Evolutionary conservation across 2,329 filamentous ascomycete genomes (phyloP).

Genomic region (Plenodomus lindquistii): DNA sequence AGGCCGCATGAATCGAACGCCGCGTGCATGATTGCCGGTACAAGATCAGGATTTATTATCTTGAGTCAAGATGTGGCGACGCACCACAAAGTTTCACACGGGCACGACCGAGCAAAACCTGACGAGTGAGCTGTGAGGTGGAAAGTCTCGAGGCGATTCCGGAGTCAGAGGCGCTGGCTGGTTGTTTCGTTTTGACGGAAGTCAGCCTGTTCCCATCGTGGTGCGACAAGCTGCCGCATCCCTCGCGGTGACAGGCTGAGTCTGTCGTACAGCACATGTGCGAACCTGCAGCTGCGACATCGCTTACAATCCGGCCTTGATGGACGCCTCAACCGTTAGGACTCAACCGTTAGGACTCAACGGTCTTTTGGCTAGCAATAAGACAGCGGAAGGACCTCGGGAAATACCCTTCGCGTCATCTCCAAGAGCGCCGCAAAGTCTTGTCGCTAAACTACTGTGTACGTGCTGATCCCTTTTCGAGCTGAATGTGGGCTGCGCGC

Average conservation of each 20-base stretch:
- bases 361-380: no score
- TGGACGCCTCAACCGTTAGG: no score
- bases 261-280: constrained; percentile 10
- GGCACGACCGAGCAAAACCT: no score
- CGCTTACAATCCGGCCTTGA: constrained; percentile 1
- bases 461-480: constrained; percentile 6
- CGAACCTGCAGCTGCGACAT: constrained; percentile 3
- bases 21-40: no score
- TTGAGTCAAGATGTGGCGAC: no score
- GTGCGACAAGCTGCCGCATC: constrained; percentile 22
- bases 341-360: background rate
- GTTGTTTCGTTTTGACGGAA: constrained; percentile 25
- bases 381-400: constrained; percentile 6
- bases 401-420: constrained; percentile 6
- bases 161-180: constrained; percentile 12
- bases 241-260: constrained; percentile 8
- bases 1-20: no score
- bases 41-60: no score
- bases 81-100: no score
- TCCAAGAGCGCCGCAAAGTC: constrained; percentile 1
- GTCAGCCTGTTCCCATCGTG: constrained; percentile 21
- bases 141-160: no score
- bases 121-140: no score
- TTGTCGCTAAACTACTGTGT: constrained; percentile 2
- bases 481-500: constrained; percentile 1